Evolutionary conservation across 2,329 filamentous ascomycete genomes (phyloP).

Genomic region (Exophiala phaeomuriformis): DNA sequence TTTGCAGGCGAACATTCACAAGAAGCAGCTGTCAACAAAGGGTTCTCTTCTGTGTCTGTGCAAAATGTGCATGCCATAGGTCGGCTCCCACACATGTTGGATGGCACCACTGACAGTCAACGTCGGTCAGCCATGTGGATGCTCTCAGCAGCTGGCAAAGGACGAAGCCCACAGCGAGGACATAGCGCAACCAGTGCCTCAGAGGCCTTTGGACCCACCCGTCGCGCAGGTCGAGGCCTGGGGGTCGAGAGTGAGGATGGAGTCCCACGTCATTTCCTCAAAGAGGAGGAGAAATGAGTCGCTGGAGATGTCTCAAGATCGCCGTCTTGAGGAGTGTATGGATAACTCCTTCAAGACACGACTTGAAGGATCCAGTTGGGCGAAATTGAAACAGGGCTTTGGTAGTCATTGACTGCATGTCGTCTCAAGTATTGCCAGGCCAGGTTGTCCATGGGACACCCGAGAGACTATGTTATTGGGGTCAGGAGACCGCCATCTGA

Average conservation of each 20-base stretch:
- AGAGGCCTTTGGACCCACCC: constrained; percentile 17
- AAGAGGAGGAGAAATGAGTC: constrained; percentile 7
- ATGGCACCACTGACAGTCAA: constrained; percentile 21
- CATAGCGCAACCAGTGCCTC: constrained; percentile 13
- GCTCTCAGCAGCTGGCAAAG: constrained; percentile 22
- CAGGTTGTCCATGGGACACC: not conserved
- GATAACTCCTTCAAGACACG: not conserved
- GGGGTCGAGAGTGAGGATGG: constrained; percentile 1
- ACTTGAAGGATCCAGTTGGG: constrained; percentile 15
- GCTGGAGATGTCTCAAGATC: not conserved
- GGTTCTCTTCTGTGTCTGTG: constrained; percentile 23
- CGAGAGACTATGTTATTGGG: constrained; percentile 7
- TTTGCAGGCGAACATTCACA: constrained; percentile 8
- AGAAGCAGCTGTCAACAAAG: constrained; percentile 21
- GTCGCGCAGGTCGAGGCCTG: constrained; percentile 10
- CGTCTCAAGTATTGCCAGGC: constrained; percentile 19
- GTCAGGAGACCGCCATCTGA: constrained; percentile 6
- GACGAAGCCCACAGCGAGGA: constrained; percentile 16
- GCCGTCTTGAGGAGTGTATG: constrained; percentile 12
- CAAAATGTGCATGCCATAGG: constrained; percentile 26
- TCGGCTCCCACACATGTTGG: constrained; percentile 24
- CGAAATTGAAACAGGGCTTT: constrained; percentile 3
- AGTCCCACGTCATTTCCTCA: constrained; percentile 2
- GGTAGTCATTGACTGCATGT: constrained; percentile 13
- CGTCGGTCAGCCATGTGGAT: constrained; percentile 18